phyloP scores from a whole-genome alignment of 495 filamentous ascomycete species.

The Penicillium tannophilum region DNA sequence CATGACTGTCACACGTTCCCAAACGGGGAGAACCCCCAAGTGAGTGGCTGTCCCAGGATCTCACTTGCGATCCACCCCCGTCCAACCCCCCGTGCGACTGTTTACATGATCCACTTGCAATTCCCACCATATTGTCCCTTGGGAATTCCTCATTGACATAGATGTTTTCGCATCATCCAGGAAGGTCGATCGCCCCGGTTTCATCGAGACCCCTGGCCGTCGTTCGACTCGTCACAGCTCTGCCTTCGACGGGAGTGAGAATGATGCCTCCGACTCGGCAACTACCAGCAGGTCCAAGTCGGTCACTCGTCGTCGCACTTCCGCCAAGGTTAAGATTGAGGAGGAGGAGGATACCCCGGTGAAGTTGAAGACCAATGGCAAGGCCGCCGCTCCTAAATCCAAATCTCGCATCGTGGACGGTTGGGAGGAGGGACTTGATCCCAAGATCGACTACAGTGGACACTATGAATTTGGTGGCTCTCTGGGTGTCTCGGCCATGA shows the following conservation, averaged over 20 bases:
- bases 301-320: slow-evolving; percentile 36
- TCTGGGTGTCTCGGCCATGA: slow-evolving; percentile 73
- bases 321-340: slow-evolving; percentile 35
- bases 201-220: slow-evolving; percentile 58
- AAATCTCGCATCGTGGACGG: slow-evolving; percentile 59
- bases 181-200: slow-evolving; percentile 58
- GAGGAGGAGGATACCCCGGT: slow-evolving; percentile 31
- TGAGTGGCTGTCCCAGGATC: slow-evolving; percentile 34
- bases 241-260: slow-evolving; percentile 32
- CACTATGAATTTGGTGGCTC: slow-evolving; percentile 90
- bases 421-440: slow-evolving; percentile 68
- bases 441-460: slow-evolving; percentile 76
- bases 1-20: slow-evolving; percentile 52
- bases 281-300: slow-evolving; percentile 32
- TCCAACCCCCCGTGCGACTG: slow-evolving; percentile 11
- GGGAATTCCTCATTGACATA: slow-evolving; percentile 10
- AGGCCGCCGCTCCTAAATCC: slow-evolving; percentile 26
- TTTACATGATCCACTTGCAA: slow-evolving; percentile 20
- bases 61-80: slow-evolving; percentile 20
- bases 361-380: slow-evolving; percentile 41
- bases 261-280: slow-evolving; percentile 34
- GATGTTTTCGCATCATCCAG: slow-evolving; percentile 32
- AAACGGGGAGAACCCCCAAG: slow-evolving; percentile 54
- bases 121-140: slow-evolving; percentile 3
- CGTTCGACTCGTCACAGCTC: slow-evolving; percentile 48